Evolutionary conservation across 2,329 filamentous ascomycete genomes (phyloP).

Genomic region (Mollisia scopiformis): DNA sequence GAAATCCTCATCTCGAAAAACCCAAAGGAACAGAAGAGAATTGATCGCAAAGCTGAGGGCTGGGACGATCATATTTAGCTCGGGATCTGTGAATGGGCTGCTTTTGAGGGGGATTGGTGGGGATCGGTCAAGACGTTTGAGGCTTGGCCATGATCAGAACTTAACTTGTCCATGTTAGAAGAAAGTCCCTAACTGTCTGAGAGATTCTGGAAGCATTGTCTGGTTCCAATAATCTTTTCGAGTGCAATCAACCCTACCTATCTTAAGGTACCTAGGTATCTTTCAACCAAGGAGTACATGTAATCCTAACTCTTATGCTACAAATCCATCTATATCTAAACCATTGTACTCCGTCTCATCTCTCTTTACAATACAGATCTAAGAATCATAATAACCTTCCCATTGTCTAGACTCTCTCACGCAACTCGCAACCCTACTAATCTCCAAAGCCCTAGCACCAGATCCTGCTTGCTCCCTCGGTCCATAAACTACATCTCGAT

Average conservation of each 20-base stretch:
- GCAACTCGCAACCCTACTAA: background rate
- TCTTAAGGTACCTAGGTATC: no score
- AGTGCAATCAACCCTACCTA: no score
- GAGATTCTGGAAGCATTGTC: no score
- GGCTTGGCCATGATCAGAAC: no score
- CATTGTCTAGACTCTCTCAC: background rate
- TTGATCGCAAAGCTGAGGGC: slow-evolving; percentile 33
- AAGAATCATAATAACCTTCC: background rate
- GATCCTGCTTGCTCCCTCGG: background rate
- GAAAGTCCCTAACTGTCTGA: background rate
- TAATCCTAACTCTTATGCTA: no score
- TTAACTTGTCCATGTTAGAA: slow-evolving; percentile 32
- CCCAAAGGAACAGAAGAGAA: slow-evolving; percentile 36
- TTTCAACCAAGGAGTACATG: no score
- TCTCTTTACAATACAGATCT: background rate
- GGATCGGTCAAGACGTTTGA: no score
- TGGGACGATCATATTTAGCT: slow-evolving; percentile 36
- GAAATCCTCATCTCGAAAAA: slow-evolving; percentile 31
- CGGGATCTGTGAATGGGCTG: slow-evolving; percentile 23
- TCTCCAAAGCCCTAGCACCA: background rate
- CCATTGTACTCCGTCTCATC: background rate
- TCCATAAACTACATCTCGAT: background rate
- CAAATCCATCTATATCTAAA: no score
- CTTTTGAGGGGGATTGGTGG: slow-evolving; percentile 37
- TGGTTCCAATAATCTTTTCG: no score